These are phyloP conservation scores for Ambrosia trifida DNA, from an alignment of 129 eudicot genomes.

Conservation along the genomic window DNA sequence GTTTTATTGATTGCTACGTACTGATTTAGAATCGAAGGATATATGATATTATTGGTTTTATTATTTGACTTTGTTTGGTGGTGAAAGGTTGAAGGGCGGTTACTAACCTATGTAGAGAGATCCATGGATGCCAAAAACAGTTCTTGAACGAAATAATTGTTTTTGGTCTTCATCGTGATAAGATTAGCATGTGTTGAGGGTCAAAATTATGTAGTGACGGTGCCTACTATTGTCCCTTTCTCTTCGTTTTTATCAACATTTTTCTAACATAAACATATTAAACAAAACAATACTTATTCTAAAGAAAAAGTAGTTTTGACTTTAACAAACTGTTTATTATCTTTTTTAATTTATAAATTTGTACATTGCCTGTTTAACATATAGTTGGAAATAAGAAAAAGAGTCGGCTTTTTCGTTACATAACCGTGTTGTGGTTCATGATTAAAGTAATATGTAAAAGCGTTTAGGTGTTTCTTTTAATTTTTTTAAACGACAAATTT, in stretches of 20 bases:
- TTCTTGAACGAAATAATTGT: constrained; percentile 9
- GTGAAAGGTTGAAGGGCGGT: constrained; percentile 36
- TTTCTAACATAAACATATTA: not conserved
- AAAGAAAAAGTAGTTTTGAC: not conserved
- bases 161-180: not conserved
- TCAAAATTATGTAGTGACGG: constrained; percentile 6
- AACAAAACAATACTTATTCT: not conserved
- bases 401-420: no score
- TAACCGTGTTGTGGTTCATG: no score
- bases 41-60: not conserved
- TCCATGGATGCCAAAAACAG: not conserved
- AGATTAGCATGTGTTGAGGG: not conserved
- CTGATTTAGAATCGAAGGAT: not conserved
- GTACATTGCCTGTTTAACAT: not conserved
- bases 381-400: no score
- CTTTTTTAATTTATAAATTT: not conserved
- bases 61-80: constrained; percentile 19
- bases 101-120: constrained; percentile 27
- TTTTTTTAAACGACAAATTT: no score
- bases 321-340: not conserved
- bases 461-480: no score
- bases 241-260: not conserved
- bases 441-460: no score
- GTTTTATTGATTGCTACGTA: no score
- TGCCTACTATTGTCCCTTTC: constrained; percentile 21